Evolutionary conservation across 139 green algal species (phyloP).

Genomic region (Chlorella sp.): DNA sequence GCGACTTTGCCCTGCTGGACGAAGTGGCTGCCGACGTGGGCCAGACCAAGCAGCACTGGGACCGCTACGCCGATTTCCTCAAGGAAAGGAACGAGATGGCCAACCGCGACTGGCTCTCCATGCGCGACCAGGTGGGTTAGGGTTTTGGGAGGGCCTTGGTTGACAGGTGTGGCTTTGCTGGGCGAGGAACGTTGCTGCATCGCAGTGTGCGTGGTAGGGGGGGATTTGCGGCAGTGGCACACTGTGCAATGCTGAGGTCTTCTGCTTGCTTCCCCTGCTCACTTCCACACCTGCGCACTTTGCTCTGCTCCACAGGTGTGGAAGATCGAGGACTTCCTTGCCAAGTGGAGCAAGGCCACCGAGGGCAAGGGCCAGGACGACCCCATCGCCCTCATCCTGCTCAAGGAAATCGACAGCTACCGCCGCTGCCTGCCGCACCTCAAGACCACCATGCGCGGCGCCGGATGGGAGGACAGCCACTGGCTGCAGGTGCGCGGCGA

Average conservation of each 20-base stretch:
- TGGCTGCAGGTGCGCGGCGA: slow-evolving; percentile 47
- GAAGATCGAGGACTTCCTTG: slow-evolving; percentile 79
- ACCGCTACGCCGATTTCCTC: slow-evolving; percentile 49
- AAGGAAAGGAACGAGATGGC: slow-evolving; percentile 54
- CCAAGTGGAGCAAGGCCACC: slow-evolving; percentile 56
- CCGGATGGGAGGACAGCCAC: slow-evolving; percentile 66
- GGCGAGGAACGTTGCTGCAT: too few relatives aligned
- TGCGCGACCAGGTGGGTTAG: slow-evolving; percentile 54
- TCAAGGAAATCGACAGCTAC: slow-evolving; percentile 51
- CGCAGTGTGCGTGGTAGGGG: too few relatives aligned
- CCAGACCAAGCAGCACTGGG: slow-evolving; percentile 44
- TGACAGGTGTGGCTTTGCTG: too few relatives aligned
- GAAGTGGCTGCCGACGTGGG: slow-evolving; percentile 50
- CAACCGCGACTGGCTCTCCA: slow-evolving; percentile 61
- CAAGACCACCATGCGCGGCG: slow-evolving; percentile 54
- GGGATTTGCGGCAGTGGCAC: too few relatives aligned
- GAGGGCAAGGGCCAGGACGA: slow-evolving; percentile 35
- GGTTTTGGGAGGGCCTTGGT: too few relatives aligned
- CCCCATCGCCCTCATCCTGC: slow-evolving; percentile 49
- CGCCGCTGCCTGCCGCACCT: slow-evolving; percentile 59
- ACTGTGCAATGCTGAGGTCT: too few relatives aligned
- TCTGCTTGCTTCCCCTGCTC: too few relatives aligned
- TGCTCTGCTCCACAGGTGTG: slow-evolving; percentile 46
- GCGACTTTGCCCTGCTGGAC: slow-evolving; percentile 48
- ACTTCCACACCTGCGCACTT: too few relatives aligned